A percentile compares a stretch with the other conserved stretches of the same genome.
phyloP scores from a whole-genome alignment of 2,329 filamentous ascomycete genomes.

The Spiromastix sp. region DNA sequence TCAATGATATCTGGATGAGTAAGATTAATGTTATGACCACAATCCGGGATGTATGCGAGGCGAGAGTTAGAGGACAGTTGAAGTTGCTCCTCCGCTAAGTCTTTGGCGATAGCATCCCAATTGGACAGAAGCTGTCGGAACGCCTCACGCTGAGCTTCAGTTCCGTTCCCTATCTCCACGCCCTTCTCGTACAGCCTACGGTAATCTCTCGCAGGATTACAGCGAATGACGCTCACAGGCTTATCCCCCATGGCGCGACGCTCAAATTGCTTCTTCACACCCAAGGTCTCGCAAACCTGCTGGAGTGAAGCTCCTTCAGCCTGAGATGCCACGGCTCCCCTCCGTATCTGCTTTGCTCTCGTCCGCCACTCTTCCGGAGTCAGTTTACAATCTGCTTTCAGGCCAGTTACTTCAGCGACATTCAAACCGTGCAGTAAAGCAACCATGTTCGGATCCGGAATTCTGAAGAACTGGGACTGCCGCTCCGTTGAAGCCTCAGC shows the following conservation, averaged over 20 bases:
- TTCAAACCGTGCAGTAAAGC: conserved; percentile 23
- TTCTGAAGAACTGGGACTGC: conserved; percentile 19
- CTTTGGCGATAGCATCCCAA: conserved; percentile 19
- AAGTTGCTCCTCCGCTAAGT: conserved; percentile 24
- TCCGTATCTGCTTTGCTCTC: conserved; percentile 21
- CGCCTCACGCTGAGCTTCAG: conserved; percentile 18
- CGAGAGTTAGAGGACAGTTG: conserved; percentile 20
- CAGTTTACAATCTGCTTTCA: conserved; percentile 19
- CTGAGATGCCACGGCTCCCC: conserved; percentile 13
- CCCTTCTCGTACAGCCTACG: conserved; percentile 23
- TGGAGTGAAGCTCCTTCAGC: conserved; percentile 15
- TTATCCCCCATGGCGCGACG: conserved; percentile 16
- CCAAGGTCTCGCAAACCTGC: conserved; percentile 19
- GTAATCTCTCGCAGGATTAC: conserved; percentile 23
- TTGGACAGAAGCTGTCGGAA: conserved; percentile 21
- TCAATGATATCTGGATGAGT: conserved; percentile 27
- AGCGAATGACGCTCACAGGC: conserved; percentile 28
- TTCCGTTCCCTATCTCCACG: conserved; percentile 24
- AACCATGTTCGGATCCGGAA: conserved; percentile 22
- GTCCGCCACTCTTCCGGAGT: conserved; percentile 25
- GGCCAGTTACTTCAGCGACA: conserved; percentile 22
- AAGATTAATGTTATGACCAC: conserved; percentile 30
- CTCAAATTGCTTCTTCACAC: conserved; percentile 22
- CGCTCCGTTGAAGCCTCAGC: conserved; percentile 27
- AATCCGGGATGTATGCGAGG: conserved; percentile 23